A percentile compares a stretch with the other conserved stretches of the same genome.
These are phyloP conservation scores for Scedosporium dehoogii DNA, from an alignment of 2,329 filamentous ascomycete genomes.

Conservation along the genomic window DNA sequence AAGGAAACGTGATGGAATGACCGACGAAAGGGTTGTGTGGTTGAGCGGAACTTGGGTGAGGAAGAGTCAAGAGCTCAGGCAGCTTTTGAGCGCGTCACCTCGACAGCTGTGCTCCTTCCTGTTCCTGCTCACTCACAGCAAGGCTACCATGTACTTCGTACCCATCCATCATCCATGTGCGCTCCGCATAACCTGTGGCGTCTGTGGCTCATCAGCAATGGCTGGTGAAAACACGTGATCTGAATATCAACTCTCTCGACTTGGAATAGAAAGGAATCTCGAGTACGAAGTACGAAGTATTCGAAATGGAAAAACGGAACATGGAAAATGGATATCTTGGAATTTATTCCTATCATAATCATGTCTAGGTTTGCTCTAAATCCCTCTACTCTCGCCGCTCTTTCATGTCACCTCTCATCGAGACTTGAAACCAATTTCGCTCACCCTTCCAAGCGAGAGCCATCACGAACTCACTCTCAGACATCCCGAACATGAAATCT, in stretches of 20 bases:
- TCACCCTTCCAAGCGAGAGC: background rate
- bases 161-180: background rate
- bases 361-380: too few species aligned
- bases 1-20: background rate
- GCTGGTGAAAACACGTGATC: background rate
- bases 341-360: too few species aligned
- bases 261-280: too few species aligned
- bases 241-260: background rate
- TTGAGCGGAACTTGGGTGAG: slow-evolving; percentile 12
- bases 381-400: background rate
- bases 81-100: slow-evolving; percentile 33
- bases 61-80: slow-evolving; percentile 24
- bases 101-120: slow-evolving; percentile 5
- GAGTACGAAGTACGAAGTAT: too few species aligned
- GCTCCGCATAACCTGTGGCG: background rate
- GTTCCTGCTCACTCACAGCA: background rate
- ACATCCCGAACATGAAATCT: background rate
- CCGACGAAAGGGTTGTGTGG: slow-evolving; percentile 9
- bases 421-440: background rate
- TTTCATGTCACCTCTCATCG: background rate
- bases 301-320: too few species aligned
- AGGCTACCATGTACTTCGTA: slow-evolving; percentile 4
- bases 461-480: background rate
- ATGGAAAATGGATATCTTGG: too few species aligned
- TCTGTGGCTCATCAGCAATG: background rate